Evolutionary conservation across 75 land plant genomes (phyloP).

Genomic region (Pinus albicaulis): DNA sequence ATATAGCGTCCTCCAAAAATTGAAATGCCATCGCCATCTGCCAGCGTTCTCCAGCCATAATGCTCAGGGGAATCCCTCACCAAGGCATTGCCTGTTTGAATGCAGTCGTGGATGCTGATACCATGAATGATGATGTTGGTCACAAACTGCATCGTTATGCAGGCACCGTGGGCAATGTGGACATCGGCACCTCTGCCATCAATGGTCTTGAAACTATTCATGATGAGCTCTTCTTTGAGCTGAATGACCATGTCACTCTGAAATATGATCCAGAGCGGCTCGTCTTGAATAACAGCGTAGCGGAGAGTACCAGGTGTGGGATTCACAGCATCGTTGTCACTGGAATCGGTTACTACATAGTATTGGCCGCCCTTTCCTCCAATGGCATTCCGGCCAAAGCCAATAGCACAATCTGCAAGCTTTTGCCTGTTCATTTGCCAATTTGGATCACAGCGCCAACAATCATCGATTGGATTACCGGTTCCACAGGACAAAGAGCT

Average conservation of each 20-base stretch:
- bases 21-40: constrained; percentile 66
- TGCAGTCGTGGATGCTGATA: neutral
- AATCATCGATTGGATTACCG: constrained; percentile 43
- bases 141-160: constrained; percentile 44
- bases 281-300: neutral
- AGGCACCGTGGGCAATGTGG: constrained; percentile 49
- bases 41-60: neutral
- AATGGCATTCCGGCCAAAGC: constrained; percentile 39
- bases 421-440: constrained; percentile 34
- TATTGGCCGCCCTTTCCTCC: constrained; percentile 35
- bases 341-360: constrained; percentile 42
- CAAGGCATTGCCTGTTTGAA: neutral
- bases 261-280: constrained; percentile 70
- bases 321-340: constrained; percentile 46
- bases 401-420: constrained; percentile 47
- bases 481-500: constrained; percentile 16
- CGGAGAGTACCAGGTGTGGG: neutral
- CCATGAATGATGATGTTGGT: neutral
- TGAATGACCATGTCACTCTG: constrained; percentile 50
- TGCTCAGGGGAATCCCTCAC: neutral
- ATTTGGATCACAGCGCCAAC: constrained; percentile 40
- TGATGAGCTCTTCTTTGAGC: constrained; percentile 51
- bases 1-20: constrained; percentile 32
- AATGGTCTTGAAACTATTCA: constrained; percentile 65
- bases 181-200: constrained; percentile 66